These are phyloP conservation scores for Chrysopogon serrulatus DNA, from an alignment of 176 grass and related monocot genomes.

Conservation along the genomic window DNA sequence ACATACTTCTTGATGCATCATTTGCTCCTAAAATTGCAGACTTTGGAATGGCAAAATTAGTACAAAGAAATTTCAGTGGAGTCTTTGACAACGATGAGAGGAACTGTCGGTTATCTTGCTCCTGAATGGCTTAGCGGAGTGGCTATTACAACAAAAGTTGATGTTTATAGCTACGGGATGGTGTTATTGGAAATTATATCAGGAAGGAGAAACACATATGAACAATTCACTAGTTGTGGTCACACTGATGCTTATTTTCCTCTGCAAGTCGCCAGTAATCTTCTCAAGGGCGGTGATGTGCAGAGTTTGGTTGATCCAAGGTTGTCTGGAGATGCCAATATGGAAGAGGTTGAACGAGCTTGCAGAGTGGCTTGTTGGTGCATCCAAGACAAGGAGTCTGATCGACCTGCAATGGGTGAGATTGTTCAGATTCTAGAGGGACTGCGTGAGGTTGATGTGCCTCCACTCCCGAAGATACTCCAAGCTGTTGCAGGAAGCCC, in stretches of 20 bases:
- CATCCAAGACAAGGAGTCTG: too few relatives aligned
- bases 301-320: slow-evolving; percentile 25
- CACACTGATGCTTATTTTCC: slow-evolving; percentile 18
- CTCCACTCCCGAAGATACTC: slow-evolving; percentile 30
- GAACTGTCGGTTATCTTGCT: slow-evolving; percentile 25
- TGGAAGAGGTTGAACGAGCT: slow-evolving; percentile 10
- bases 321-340: neutral
- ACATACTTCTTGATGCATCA: too few relatives aligned
- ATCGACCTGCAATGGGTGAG: too few relatives aligned
- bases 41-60: slow-evolving; percentile 32
- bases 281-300: slow-evolving; percentile 30
- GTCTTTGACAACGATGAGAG: slow-evolving; percentile 21
- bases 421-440: slow-evolving; percentile 31
- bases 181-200: slow-evolving; percentile 7
- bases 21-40: slow-evolving; percentile 22
- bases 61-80: slow-evolving; percentile 1
- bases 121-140: slow-evolving; percentile 27
- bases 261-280: neutral
- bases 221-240: neutral
- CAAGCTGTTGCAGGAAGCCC: slow-evolving; percentile 8
- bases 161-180: slow-evolving; percentile 30
- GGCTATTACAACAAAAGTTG: slow-evolving; percentile 14
- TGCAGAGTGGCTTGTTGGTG: slow-evolving; percentile 46
- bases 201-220: too few relatives aligned
- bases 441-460: neutral